Percentiles rank a stretch among this genome's conserved stretches.
phyloP scores from a whole-genome alignment of 768 basidiomycete genomes.

The Russula brevipes region DNA sequence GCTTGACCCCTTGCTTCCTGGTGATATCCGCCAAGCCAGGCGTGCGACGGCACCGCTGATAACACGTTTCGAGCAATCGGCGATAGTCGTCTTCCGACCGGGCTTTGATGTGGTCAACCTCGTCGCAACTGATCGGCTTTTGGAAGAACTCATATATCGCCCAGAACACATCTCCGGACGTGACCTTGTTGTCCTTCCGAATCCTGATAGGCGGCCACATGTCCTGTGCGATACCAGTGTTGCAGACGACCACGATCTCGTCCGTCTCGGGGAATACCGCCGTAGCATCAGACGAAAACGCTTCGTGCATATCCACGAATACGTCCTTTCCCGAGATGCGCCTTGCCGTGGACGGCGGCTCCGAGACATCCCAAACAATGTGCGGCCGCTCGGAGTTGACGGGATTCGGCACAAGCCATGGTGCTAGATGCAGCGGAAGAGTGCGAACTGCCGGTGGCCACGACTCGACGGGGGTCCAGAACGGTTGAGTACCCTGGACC shows the following conservation, averaged over 20 bases:
- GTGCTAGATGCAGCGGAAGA: conserved; percentile 20
- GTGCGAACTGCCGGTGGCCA: conserved; percentile 20
- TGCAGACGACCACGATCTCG: conserved; percentile 14
- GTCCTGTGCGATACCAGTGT: conserved; percentile 4
- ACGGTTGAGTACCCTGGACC: conserved; percentile 6
- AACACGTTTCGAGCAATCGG: conserved; percentile 7
- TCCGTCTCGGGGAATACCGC: conserved; percentile 18
- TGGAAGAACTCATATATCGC: conserved; percentile 24
- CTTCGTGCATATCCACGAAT: conserved; percentile 18
- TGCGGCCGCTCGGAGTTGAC: conserved; percentile 14
- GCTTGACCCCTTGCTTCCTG: conserved; percentile 19
- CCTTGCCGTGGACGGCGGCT: conserved; percentile 14
- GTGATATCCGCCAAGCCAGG: conserved; percentile 20
- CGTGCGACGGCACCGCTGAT: conserved; percentile 12
- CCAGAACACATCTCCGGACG: conserved; percentile 21
- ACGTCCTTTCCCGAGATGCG: conserved; percentile 21
- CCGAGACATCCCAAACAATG: conserved; percentile 19
- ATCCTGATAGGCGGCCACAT: conserved; percentile 19
- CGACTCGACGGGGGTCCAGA: conserved; percentile 13
- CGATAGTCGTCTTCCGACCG: conserved; percentile 9
- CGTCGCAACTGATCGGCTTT: conserved; percentile 6
- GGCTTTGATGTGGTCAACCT: conserved; percentile 5
- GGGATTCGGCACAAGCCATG: conserved; percentile 22
- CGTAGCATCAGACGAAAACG: conserved; percentile 6
- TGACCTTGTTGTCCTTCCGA: conserved; percentile 6